Conservation (phyloP, 1,284 basidiomycete genomes). For the Cutaneotrichosporon daszewskae region DNA sequence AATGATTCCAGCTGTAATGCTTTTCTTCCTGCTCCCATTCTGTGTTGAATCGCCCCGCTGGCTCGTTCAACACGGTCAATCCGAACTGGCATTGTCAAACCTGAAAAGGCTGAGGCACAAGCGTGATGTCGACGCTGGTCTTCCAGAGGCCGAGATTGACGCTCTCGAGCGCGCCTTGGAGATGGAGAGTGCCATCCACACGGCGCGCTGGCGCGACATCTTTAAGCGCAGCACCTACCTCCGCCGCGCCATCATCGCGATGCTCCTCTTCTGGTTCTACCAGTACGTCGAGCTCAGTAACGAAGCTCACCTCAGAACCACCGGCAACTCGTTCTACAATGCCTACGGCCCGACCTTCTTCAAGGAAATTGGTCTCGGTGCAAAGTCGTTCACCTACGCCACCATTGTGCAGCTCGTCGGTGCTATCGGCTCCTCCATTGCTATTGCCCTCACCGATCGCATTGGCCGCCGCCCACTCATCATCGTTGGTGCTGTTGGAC, state of each 20-base stretch:
- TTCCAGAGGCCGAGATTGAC: constrained; percentile 16
- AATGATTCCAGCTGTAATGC: constrained; percentile 13
- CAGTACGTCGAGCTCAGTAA: too few relatives aligned
- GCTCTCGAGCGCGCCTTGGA: constrained; percentile 20
- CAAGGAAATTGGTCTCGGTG: constrained; percentile 18
- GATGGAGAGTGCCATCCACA: constrained; percentile 1
- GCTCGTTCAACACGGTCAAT: constrained; percentile 16
- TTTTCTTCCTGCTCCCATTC: constrained; percentile 10
- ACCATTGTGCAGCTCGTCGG: constrained; percentile 17
- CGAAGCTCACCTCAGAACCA: too few relatives aligned
- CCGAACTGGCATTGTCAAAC: constrained; percentile 13
- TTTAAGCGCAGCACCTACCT: constrained; percentile 17
- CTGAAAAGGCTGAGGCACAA: constrained; percentile 17
- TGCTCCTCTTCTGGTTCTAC: constrained; percentile 12
- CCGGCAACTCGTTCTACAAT: constrained; percentile 21
- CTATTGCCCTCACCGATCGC: constrained; percentile 12
- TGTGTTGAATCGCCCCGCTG: constrained; percentile 24
- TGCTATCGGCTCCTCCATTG: constrained; percentile 13
- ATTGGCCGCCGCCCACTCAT: constrained; percentile 19
- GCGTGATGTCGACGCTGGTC: constrained; percentile 14
- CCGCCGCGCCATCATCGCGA: constrained; percentile 10
- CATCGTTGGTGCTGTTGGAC: constrained; percentile 13
- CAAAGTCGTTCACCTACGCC: constrained; percentile 21
- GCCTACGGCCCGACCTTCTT: constrained; percentile 21
- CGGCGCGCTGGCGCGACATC: constrained; percentile 21